Conservation (phyloP, 2,329 filamentous ascomycete species). For the Xylaria digitata region DNA sequence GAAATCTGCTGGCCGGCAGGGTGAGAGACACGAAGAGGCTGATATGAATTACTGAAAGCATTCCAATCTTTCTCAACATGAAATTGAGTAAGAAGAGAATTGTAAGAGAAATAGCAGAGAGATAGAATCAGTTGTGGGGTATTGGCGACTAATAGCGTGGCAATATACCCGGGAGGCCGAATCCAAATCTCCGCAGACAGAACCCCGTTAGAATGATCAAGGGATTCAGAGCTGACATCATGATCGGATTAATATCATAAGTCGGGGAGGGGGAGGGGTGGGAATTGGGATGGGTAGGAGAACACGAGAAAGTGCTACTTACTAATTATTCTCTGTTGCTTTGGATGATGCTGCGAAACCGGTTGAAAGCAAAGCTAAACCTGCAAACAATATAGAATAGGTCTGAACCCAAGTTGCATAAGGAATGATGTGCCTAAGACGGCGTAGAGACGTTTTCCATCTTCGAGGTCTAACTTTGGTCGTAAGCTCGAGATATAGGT, state of each 20-base stretch:
- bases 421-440: constrained; percentile 2
- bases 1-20: constrained; percentile 20
- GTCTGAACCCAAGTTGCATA: constrained; percentile 5
- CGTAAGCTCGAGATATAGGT: neutral
- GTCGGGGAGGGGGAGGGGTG: too few species aligned
- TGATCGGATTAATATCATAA: neutral
- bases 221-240: neutral
- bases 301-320: neutral
- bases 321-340: neutral
- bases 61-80: constrained; percentile 22
- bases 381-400: constrained; percentile 8
- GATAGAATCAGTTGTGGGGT: constrained; percentile 19
- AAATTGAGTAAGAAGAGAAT: constrained; percentile 7
- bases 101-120: constrained; percentile 16
- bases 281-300: neutral
- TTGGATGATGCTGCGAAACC: neutral
- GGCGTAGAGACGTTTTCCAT: neutral
- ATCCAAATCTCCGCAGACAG: neutral
- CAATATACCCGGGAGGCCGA: neutral
- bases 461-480: neutral
- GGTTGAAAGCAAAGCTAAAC: neutral
- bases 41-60: neutral
- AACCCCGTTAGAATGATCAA: constrained; percentile 10
- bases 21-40: constrained; percentile 22
- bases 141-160: constrained; percentile 4